Base-by-base conservation (phyloP, 1,139 yeast species). In the Suhomyces kunorum region DNA sequence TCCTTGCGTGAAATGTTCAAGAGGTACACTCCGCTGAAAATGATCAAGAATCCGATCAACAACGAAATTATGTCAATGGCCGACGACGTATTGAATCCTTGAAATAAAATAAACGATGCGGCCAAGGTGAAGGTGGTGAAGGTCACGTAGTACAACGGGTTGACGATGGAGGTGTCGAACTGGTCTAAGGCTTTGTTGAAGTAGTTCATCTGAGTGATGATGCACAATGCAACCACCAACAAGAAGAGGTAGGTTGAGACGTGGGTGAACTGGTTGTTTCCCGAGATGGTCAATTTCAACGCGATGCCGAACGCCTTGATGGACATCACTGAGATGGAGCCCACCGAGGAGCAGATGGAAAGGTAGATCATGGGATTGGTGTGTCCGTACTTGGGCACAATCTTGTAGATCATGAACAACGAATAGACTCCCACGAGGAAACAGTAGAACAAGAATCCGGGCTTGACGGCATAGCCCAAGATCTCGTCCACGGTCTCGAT, bases 231-330 rank as follows among this genome's bases (percentile, higher is more conserved):
- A 40, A 88, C 96, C 27, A 87, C 90, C 31, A 77, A 53, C 34
- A 88, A 78, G 69, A 88, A 88, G 44, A 89, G 72, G 57, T 88
- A 88, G 0, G 97, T 88, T 24, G 94, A 83, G 3, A 85, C 71
- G 55, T 87, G 94, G 3, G 88, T 78, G 63, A 88, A 87, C 68
- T 88, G 97, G 63, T 89, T 88, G 64, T 82, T 86, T n/a, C 97
- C 97, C 28, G 80, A 73, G 32, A 88, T 73, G 1, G 96, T 87
- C 55, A 88, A 76, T 64, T 88, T 88, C 54, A 88, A 72, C 2
- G 96, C 96, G 57, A 88, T 86, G 26, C 97, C 97, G 66, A 88
- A 88, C 1, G 95, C 96, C 68, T 88, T 88, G 63, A 88, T 88
- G 28, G 95, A 76, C 87, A 90, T 89, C 39, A 88, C 96, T 3